phyloP scores from a whole-genome alignment of 306 rosid genomes.

The Arachis hypogaea region DNA sequence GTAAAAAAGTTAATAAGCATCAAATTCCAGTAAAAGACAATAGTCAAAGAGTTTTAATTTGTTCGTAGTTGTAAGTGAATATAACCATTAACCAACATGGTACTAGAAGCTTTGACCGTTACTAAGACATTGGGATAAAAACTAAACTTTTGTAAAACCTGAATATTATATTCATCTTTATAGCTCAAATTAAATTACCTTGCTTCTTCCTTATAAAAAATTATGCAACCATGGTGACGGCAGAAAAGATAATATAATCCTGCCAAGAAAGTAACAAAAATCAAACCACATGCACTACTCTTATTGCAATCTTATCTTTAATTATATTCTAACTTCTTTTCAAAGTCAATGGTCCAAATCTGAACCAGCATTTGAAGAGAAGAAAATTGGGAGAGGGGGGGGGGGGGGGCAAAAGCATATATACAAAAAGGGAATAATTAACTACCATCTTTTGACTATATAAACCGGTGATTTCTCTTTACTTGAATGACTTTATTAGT shows the following conservation, averaged over 20 bases:
- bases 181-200: background rate
- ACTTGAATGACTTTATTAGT: conserved; percentile 27
- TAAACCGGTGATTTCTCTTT: conserved; percentile 21
- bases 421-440: conserved; percentile 36
- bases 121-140: background rate
- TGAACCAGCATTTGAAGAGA: background rate
- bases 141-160: background rate
- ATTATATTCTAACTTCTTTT: conserved; percentile 12
- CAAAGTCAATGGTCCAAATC: conserved; percentile 30
- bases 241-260: background rate
- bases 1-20: background rate
- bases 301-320: conserved; percentile 5
- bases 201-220: background rate
- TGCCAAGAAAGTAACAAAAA: conserved; percentile 11
- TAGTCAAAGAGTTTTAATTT: background rate
- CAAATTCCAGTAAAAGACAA: background rate
- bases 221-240: background rate
- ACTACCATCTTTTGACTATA: conserved; percentile 59
- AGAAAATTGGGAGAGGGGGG: conserved; percentile 13
- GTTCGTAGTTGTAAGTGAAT: background rate
- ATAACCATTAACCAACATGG: too few species aligned
- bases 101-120: background rate
- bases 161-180: background rate
- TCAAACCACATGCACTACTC: conserved; percentile 5
- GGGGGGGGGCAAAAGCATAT: conserved; percentile 25